These are phyloP conservation scores for Fraxinus greggii DNA, from an alignment of 305 asterid genomes.

Conservation along the genomic window DNA sequence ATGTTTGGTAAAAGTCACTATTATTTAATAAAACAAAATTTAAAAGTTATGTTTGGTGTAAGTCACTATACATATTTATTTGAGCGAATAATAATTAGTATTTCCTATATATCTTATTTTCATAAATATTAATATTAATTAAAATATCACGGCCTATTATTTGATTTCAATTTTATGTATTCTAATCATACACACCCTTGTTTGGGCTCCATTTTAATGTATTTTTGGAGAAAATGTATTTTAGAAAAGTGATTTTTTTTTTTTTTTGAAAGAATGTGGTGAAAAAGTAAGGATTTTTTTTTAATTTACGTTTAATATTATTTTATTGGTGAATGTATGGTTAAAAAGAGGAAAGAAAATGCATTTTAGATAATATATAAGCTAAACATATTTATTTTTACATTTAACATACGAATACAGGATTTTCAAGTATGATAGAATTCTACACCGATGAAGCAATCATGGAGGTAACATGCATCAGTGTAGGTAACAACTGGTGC, in stretches of 20 bases:
- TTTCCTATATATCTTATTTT: neutral
- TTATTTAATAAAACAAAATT: neutral
- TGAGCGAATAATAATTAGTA: neutral
- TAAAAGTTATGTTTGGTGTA: neutral
- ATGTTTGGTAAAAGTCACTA: neutral
- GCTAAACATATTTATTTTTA: too few relatives aligned
- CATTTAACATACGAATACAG: neutral
- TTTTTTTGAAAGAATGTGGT: too few relatives aligned
- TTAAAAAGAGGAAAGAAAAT: too few relatives aligned
- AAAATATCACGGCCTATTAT: neutral
- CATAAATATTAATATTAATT: too few relatives aligned
- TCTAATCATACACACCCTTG: neutral
- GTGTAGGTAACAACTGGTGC: neutral
- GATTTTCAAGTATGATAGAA: neutral
- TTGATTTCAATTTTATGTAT: neutral
- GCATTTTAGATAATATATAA: too few relatives aligned
- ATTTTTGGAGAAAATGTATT: too few relatives aligned
- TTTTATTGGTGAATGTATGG: too few relatives aligned
- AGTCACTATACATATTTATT: neutral
- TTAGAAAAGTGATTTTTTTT: too few relatives aligned
- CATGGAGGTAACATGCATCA: too few relatives aligned
- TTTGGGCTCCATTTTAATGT: too few relatives aligned
- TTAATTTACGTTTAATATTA: too few relatives aligned
- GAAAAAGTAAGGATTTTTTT: too few relatives aligned
- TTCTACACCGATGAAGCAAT: neutral